Evolutionary conservation across 495 filamentous ascomycete species (phyloP).

Genomic region (Penicillium macrosclerotiorum): DNA sequence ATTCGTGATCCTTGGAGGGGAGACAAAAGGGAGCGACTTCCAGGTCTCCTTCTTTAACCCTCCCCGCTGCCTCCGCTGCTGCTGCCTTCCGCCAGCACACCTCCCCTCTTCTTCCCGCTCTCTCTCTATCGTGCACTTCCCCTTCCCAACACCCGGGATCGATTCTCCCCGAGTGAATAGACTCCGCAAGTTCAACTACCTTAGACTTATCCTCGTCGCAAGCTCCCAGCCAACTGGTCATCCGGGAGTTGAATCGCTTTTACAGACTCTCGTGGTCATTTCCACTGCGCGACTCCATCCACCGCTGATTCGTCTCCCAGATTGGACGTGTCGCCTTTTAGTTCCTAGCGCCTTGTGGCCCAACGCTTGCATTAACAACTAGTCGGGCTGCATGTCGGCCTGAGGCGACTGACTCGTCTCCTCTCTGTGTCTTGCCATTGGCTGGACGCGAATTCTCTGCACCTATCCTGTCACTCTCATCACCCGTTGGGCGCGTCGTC

Average conservation of each 20-base stretch:
- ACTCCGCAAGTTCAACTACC: too few relatives aligned
- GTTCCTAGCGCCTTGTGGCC: constrained; percentile 27
- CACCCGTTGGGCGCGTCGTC: constrained; percentile 7
- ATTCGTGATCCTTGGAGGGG: too few relatives aligned
- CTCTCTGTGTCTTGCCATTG: constrained; percentile 13
- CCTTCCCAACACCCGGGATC: not conserved
- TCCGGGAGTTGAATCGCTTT: constrained; percentile 1
- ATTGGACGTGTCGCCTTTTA: constrained; percentile 18
- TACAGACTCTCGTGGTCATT: constrained; percentile 12
- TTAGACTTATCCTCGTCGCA: not conserved
- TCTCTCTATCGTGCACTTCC: not conserved
- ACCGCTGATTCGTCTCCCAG: constrained; percentile 14
- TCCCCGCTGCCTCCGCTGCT: not conserved
- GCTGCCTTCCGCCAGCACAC: not conserved
- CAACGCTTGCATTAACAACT: constrained; percentile 21
- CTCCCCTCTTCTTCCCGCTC: not conserved
- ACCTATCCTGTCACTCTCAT: constrained; percentile 19
- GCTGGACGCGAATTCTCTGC: constrained; percentile 18
- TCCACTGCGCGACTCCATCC: constrained; percentile 6
- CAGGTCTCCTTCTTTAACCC: constrained; percentile 2
- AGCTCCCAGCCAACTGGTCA: not conserved
- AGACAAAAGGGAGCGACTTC: constrained; percentile 12
- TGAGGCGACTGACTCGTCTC: constrained; percentile 20
- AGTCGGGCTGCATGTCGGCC: constrained; percentile 23
- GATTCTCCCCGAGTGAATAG: too few relatives aligned